These are phyloP conservation scores for Stenocarpella maydis DNA, from an alignment of 2,329 filamentous ascomycete genomes.

Conservation along the genomic window DNA sequence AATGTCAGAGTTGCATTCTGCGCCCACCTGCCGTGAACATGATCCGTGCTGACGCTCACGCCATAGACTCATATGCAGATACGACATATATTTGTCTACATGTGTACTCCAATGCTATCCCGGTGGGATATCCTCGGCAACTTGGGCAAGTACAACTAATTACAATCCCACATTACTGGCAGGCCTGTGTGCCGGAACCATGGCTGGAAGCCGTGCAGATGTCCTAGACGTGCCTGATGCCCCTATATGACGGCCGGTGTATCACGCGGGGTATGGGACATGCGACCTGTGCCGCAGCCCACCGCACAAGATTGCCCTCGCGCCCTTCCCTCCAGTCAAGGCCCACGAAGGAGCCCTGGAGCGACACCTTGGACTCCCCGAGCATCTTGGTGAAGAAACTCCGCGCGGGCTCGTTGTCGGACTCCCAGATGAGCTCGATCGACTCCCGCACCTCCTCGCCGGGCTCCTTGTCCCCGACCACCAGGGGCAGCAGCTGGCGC, in stretches of 20 bases:
- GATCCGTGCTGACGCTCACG: not conserved
- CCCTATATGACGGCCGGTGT: not conserved
- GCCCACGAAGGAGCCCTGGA: constrained; percentile 20
- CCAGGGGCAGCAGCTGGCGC: constrained; percentile 26
- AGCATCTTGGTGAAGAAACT: constrained; percentile 30
- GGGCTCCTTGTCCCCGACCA: constrained; percentile 4
- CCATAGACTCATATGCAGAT: not conserved
- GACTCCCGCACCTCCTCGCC: constrained; percentile 28
- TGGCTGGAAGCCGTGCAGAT: not conserved
- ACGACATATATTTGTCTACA: not conserved
- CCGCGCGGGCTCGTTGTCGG: constrained; percentile 10
- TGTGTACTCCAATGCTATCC: not conserved
- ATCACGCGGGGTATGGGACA: not conserved
- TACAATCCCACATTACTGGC: not conserved
- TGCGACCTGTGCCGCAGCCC: not conserved
- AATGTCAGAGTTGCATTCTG: not conserved
- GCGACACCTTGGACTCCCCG: not conserved
- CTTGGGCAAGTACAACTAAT: not conserved
- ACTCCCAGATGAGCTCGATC: constrained; percentile 29
- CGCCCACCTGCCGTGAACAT: not conserved
- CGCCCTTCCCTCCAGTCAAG: constrained; percentile 31
- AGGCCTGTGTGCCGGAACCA: not conserved
- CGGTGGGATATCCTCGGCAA: not conserved
- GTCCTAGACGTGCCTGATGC: not conserved
- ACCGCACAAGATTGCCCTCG: constrained; percentile 20